Evolutionary conservation across 2,329 filamentous ascomycete species (phyloP), one percentile per base, ranked within the genome.

Genomic region (Fusarium sp.): DNA sequence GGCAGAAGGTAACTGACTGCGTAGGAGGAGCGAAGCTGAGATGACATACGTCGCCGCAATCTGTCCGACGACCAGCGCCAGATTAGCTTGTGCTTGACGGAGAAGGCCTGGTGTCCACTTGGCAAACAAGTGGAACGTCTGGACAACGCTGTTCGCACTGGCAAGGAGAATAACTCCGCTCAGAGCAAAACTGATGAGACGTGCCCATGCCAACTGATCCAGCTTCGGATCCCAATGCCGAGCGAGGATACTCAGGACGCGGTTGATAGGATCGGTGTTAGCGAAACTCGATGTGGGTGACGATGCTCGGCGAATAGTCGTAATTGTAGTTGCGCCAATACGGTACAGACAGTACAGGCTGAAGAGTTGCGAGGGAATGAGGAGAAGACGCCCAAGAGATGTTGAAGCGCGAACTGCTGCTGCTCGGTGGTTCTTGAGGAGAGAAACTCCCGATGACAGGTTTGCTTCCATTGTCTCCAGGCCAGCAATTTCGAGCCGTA

Each of bases 41-140:
- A 97, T 94, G 52, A 96, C 92, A 75, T 97, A 96, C 2, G 92
- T 94, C 3, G 92, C 93, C 3, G 89, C 88, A 42, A 96, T 89
- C 78, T 97, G 93, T 6, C 89, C 91, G 35, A 95, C 89, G 41
- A 94, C 83, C 14, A 97, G 85, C 2, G 93, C 91, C 35, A 96
- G 84, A 74, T 94, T 94, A 11, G 91, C 91, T 74, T 91, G 91
- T 6, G 90, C 89, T 70, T 91, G 90, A 67, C 89, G 87, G 11
- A 94, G 81, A n/a, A 95, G 78, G 7, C 84, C 83, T 0, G 93
- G 93, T 11, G 89, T 85, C 81, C 92, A 91, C 67, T 90, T 90
- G 5, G 91, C 88, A 74, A 97, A 92, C 54, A 97, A 85, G 69
- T 91, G 89, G 72, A 95, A 91, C 0, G 93, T 97, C 76, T 96